Conservation (phyloP, 768 basidiomycete genomes). For the Psilocybe cyanescens region DNA sequence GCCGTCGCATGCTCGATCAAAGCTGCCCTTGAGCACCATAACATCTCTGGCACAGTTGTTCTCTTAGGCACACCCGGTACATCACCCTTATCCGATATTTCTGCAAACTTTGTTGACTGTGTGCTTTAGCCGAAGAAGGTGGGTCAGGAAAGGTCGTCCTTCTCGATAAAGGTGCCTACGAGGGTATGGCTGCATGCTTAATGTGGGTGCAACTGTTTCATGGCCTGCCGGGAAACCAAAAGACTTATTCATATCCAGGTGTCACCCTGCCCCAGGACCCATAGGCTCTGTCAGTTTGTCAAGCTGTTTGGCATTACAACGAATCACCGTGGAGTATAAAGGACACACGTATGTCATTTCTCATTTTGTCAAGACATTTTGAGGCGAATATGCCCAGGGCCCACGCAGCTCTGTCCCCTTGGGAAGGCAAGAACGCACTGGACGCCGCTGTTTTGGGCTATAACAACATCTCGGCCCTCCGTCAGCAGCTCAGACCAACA, state of each 20-base stretch:
- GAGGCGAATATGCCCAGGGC: slow-evolving; percentile 48
- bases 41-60: slow-evolving; percentile 70
- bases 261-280: slow-evolving; percentile 82
- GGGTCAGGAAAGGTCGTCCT: slow-evolving; percentile 73
- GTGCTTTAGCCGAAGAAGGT: slow-evolving; percentile 74
- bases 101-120: not conserved
- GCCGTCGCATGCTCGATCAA: slow-evolving; percentile 74
- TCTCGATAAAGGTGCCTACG: slow-evolving; percentile 73
- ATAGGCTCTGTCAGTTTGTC: slow-evolving; percentile 67
- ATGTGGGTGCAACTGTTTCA: slow-evolving; percentile 48
- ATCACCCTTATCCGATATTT: not conserved
- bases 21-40: slow-evolving; percentile 59
- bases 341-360: slow-evolving; percentile 66
- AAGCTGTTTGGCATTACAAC: slow-evolving; percentile 64
- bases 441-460: slow-evolving; percentile 91
- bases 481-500: slow-evolving; percentile 81
- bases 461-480: slow-evolving; percentile 74
- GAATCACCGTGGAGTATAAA: slow-evolving; percentile 63
- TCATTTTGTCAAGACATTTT: not conserved
- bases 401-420: slow-evolving; percentile 79
- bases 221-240: not conserved
- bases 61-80: slow-evolving; percentile 81
- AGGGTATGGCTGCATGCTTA: slow-evolving; percentile 77
- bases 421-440: slow-evolving; percentile 83
- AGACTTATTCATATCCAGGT: slow-evolving; percentile 46